A percentile compares a stretch with the other conserved stretches of the same genome.
phyloP scores from a whole-genome alignment of 805 yeast genomes.

The Scheffersomyces ergatensis region DNA sequence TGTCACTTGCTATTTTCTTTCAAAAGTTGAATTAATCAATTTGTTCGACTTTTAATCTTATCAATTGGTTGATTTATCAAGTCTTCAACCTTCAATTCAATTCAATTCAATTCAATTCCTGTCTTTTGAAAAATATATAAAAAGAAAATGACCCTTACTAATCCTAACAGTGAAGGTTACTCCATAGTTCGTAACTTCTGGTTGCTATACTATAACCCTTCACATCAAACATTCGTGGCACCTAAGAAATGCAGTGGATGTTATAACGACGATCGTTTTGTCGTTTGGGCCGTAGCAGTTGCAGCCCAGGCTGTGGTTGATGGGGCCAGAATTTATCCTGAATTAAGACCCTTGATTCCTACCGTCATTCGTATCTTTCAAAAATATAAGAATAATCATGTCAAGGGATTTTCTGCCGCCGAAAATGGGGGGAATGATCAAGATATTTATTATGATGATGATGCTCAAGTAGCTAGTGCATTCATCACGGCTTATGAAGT shows the following conservation, averaged over 20 bases:
- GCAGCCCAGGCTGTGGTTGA: conserved; percentile 68
- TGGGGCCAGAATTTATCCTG: conserved; percentile 55
- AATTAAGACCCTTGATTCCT: conserved; percentile 51
- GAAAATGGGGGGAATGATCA: conserved; percentile 56
- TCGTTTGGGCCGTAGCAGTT: conserved; percentile 69
- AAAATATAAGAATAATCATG: conserved; percentile 48
- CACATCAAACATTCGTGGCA: conserved; percentile 36
- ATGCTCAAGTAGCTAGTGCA: conserved; percentile 70
- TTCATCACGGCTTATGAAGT: conserved; percentile 67
- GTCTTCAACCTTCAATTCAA: too few species aligned
- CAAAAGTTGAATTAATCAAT: too few species aligned
- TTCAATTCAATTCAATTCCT: too few species aligned
- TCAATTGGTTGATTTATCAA: too few species aligned
- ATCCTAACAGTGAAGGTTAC: conserved; percentile 42
- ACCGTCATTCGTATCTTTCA: conserved; percentile 50
- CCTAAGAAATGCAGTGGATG: conserved; percentile 41
- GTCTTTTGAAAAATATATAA: too few species aligned
- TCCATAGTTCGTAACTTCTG: conserved; percentile 39
- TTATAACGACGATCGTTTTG: conserved; percentile 50
- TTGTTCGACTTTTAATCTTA: too few species aligned
- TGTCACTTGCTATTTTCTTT: too few species aligned
- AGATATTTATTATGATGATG: conserved; percentile 72
- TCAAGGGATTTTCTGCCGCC: conserved; percentile 64
- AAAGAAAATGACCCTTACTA: conserved; percentile 6
- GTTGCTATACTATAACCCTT: conserved; percentile 39